Evolutionary conservation across 371 early-diverging fungal genomes (phyloP), one percentile per base, ranked within the genome.

Genomic region (Mucor velutinosus): DNA sequence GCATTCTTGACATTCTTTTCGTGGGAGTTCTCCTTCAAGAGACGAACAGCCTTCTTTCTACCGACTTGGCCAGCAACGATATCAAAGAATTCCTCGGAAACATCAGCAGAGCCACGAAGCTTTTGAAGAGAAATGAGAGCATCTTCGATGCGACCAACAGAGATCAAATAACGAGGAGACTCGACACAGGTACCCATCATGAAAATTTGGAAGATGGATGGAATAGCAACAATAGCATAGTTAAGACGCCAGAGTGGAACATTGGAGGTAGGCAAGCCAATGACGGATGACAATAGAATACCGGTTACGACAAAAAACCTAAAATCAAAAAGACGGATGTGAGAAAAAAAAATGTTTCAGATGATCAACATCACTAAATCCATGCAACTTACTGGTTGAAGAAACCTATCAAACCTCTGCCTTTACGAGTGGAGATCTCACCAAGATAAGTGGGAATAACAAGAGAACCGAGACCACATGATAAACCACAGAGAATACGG

Each of bases 381-480:
- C 53, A 53, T 33, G 21, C 14, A 41, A 60, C 60, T 60, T 60
- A 83, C 81, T 95, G 95, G 69, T 95, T 89, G 41, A 88, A 85
- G 25, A 92, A 83, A 41, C 89, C 87, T 62, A 93, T 71, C 1
- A 85, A 70, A 8, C 95, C 97, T 66, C 95, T 82, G 14, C 77
- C 79, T 19, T 81, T 77, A 6, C 85, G 82, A 0, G 95, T 93
- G 4, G 94, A 79, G 51, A 96, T 86, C 66, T 95, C 94, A 25
- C 89, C 89, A 25, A 96, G 83, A 67, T 96, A 97, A 1, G 89
- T 86, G 0, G 97, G 92, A 1, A 92, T 90, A 10, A 86, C 88
- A 27, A 90, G 90, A 43, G 93, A 89, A n/a, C 90, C 89, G 5
- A 92, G 74, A 27, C 96, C 97, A 35, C 93, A 88, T 1, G 88